Evolutionary conservation across 129 eudicot species (phyloP).

Genomic region (Tagetes patula): DNA sequence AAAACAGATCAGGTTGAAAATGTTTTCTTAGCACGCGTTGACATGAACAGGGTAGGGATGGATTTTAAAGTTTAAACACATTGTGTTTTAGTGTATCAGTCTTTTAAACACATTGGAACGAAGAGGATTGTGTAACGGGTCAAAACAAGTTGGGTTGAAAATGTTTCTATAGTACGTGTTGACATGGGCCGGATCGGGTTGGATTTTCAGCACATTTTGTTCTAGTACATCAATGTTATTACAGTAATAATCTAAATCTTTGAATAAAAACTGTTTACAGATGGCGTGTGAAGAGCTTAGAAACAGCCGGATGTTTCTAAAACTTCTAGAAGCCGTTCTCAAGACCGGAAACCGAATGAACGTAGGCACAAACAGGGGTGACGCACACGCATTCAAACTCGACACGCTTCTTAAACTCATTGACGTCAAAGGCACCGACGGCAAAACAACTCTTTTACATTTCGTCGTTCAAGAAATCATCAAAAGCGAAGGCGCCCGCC

Average conservation of each 20-base stretch:
- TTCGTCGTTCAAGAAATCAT: slow-evolving; percentile 94
- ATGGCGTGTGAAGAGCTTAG: slow-evolving; percentile 92
- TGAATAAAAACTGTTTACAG: slow-evolving; percentile 38
- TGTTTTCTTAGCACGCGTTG: neutral
- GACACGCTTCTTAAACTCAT: slow-evolving; percentile 94
- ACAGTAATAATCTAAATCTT: neutral
- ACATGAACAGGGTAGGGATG: neutral
- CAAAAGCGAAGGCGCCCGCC: slow-evolving; percentile 84
- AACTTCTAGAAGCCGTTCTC: slow-evolving; percentile 93
- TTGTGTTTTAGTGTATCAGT: neutral
- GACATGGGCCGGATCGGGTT: neutral
- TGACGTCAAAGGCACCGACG: slow-evolving; percentile 94
- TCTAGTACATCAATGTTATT: neutral
- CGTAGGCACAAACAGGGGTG: slow-evolving; percentile 97
- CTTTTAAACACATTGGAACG: too few relatives aligned
- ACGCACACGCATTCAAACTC: slow-evolving; percentile 95
- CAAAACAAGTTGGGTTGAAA: slow-evolving; percentile 3
- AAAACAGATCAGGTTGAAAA: neutral
- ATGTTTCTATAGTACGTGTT: neutral
- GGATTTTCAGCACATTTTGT: neutral
- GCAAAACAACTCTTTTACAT: slow-evolving; percentile 92
- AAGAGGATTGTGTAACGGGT: slow-evolving; percentile 1
- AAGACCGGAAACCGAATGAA: slow-evolving; percentile 99
- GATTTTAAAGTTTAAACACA: neutral
- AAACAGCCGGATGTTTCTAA: slow-evolving; percentile 88